A percentile compares a stretch with the other conserved stretches of the same genome.
These are phyloP conservation scores for Potentilla sterilis DNA, from an alignment of 306 rosid species.

Conservation along the genomic window DNA sequence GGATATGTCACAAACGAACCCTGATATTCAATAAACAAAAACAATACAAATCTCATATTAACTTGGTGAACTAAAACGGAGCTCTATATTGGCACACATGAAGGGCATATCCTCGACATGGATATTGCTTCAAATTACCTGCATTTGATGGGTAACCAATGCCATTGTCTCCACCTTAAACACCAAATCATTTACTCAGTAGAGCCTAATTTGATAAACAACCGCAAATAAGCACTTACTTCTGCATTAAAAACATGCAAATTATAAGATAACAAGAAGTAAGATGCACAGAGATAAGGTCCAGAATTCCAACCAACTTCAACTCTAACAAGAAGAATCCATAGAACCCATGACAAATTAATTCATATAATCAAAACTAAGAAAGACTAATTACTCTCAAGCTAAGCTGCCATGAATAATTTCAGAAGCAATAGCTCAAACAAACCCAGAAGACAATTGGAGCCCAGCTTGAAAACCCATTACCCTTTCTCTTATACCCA, in stretches of 20 bases:
- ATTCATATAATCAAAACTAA: not conserved
- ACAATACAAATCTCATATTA: not conserved
- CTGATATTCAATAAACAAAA: slow-evolving; percentile 39
- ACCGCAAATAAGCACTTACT: slow-evolving; percentile 1
- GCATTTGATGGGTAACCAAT: slow-evolving; percentile 67
- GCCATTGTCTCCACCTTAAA: slow-evolving; percentile 59
- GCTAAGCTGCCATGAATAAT: too few species aligned
- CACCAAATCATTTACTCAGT: slow-evolving; percentile 49
- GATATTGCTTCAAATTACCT: slow-evolving; percentile 44
- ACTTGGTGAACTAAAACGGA: not conserved
- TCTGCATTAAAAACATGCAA: not conserved
- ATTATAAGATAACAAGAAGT: not conserved
- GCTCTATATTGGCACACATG: too few species aligned
- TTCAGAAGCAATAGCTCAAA: too few species aligned
- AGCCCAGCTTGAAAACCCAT: not conserved
- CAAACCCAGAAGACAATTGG: not conserved
- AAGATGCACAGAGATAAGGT: not conserved
- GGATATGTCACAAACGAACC: slow-evolving; percentile 52
- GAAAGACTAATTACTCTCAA: too few species aligned
- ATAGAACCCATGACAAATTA: not conserved
- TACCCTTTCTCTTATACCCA: not conserved
- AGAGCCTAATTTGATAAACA: slow-evolving; percentile 35
- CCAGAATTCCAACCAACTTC: not conserved
- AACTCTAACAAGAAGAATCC: not conserved
- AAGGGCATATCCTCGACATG: not conserved